Base-by-base conservation (phyloP, 2,329 filamentous ascomycete species). In the Fusarium setosum region DNA sequence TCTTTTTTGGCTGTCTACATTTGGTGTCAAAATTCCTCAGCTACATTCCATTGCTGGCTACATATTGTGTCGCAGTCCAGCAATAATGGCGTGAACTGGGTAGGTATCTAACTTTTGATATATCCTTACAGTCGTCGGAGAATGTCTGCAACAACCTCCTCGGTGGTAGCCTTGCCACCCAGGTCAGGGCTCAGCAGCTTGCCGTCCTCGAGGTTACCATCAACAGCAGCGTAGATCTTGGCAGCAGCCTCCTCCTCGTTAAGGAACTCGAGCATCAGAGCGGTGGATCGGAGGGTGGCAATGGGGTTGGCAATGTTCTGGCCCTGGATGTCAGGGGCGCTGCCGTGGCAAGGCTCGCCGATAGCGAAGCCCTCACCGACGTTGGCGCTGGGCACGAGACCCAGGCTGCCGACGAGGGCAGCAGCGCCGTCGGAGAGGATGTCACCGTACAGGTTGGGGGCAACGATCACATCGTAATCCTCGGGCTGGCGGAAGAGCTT, bases 401-500 rank as follows among this genome's bases (percentile, higher is more conserved):
- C 96, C 34, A 99, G 84, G 55, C 90, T 94, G 42, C 95, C 96
- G 24, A 98, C 95, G 26, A 98, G 89, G 3, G 96, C 96, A 23
- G 96, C 96, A 49, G 96, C 95, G 68, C 94, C 95, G 79, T 99
- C 96, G 3, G 94, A 97, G 35, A 99, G 86, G 70, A 99, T 96
- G 80, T 99, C 96, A 70, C 96, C 96, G 82, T 99, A 98, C 63
- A 99, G 87, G 82, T 98, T 98, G 51, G 95, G 96, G 9, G 95
- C 96, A 44, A 99, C 96, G 72, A 99, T 97, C 69, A 98, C 95
- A 78, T 99, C 96, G 88, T 98, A 99, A 75, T 91, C 91, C 74
- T 91, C 87, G 40, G 96, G 96, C 81, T 98, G 93, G 64, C 95
- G 93, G 89, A 98, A 98, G 57, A 99, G 91, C 85, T 98, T 98